These are phyloP conservation scores for Salix brachista DNA, from an alignment of 345 rosid species.

Conservation along the genomic window DNA sequence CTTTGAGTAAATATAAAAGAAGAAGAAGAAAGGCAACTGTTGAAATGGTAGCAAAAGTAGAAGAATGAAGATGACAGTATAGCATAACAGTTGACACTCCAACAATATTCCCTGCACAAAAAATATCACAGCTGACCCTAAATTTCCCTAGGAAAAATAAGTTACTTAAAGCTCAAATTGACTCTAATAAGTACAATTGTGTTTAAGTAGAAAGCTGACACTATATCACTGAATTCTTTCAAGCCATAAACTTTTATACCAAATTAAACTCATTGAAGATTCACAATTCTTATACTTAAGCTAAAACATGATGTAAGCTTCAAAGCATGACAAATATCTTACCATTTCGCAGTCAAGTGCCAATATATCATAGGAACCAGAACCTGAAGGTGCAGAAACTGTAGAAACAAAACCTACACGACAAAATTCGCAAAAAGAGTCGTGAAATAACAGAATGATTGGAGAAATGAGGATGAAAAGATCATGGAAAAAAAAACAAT, in stretches of 20 bases:
- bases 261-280: not conserved
- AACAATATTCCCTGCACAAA: not conserved
- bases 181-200: not conserved
- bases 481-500: not conserved
- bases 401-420: constrained; percentile 61
- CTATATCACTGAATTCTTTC: not conserved
- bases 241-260: not conserved
- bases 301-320: not conserved
- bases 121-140: not conserved
- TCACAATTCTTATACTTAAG: not conserved
- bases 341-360: constrained; percentile 99
- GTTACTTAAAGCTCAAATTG: not conserved
- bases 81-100: not conserved
- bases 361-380: constrained; percentile 47
- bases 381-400: constrained; percentile 61
- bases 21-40: too few species aligned
- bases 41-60: too few species aligned
- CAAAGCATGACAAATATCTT: constrained; percentile 11
- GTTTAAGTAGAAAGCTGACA: not conserved
- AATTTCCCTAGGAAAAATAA: not conserved
- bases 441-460: constrained; percentile 10
- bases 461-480: not conserved
- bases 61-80: too few species aligned
- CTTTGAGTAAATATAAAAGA: too few species aligned
- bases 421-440: constrained; percentile 12